Base-by-base conservation (phyloP, 306 rosid species). In the Cucurbita ficifolia region DNA sequence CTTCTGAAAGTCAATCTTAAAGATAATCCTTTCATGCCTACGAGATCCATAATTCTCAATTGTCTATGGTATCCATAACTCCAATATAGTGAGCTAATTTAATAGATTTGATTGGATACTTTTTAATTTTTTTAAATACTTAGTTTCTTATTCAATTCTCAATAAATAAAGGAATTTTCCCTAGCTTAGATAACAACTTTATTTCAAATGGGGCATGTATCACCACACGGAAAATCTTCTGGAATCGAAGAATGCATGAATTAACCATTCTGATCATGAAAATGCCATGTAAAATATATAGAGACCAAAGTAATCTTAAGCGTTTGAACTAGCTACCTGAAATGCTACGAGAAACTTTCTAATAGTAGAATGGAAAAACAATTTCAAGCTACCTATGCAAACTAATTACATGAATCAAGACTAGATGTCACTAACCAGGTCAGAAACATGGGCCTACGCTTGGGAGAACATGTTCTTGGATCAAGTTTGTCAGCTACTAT, bases 351-450 rank as follows among this genome's bases (percentile, higher is more conserved):
- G 43, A 70, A 49, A 33, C 56, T 72, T 78, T 76, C 70, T 60
- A 45, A 22, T 18, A 42, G 36, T n/a, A 18, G 68, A 61, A 84
- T 3, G 33, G 2, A 80, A 38, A 73, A 40, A 69, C 70, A 51
- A 82, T 71, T 70, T 74, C 81, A 76, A 71, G 75, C 75, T 71
- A 73, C 77, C 82, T 76, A 79, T 82, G 82, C 75, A 78, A 67
- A 78, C 63, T 82, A 87, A 82, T 76, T 87, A 84, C 91, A 91
- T 76, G 85, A 88, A 83, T 75, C 71, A 79, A 79, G 99, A 85
- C 81, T 88, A 80, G 90, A 83, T 85, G 81, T 83, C 53, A 95
- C 99, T 95, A 91, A 95, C 99, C 99, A 85, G 88, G 93, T 85
- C 85, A 88, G 89, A 87, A 89, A 95, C 84, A 86, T 72, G 89